Evolutionary conservation across 2,329 filamentous ascomycete genomes (phyloP).

Genomic region (Trematosphaeria pertusa): DNA sequence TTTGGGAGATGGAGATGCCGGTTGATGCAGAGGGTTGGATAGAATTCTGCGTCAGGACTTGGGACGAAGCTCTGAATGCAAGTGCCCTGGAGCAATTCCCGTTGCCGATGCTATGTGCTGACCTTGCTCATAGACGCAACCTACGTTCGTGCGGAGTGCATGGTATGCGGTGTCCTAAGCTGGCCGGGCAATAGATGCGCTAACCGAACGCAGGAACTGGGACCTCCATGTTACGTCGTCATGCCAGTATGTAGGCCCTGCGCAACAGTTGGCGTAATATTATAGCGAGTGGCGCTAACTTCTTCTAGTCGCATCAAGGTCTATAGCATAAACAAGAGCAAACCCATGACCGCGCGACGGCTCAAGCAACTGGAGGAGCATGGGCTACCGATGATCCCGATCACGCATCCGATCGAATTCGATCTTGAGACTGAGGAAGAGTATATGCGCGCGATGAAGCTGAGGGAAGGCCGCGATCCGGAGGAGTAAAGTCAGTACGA

Average conservation of each 20-base stretch:
- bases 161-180: constrained; percentile 41
- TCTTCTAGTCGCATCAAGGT: constrained; percentile 52
- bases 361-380: constrained; percentile 60
- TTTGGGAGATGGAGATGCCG: constrained; percentile 69
- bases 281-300: constrained; percentile 15
- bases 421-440: constrained; percentile 59
- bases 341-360: constrained; percentile 56
- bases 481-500: constrained; percentile 42
- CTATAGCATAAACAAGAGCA: constrained; percentile 67
- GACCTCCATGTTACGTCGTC: constrained; percentile 69
- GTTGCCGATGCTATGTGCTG: constrained; percentile 30
- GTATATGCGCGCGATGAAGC: constrained; percentile 53
- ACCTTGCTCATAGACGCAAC: constrained; percentile 46
- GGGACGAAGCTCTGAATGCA: constrained; percentile 55
- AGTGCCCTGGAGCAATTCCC: constrained; percentile 17
- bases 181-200: constrained; percentile 7
- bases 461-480: constrained; percentile 51
- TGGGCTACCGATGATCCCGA: constrained; percentile 57
- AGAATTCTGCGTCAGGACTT: constrained; percentile 53
- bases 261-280: background rate
- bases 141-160: constrained; percentile 51
- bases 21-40: constrained; percentile 59
- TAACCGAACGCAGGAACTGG: constrained; percentile 63
- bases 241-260: constrained; percentile 54
- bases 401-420: constrained; percentile 62